A percentile compares a stretch with the other conserved stretches of the same genome.
Conservation (phyloP, 2,329 filamentous ascomycete genomes). For the Aureobasidium sp. region DNA sequence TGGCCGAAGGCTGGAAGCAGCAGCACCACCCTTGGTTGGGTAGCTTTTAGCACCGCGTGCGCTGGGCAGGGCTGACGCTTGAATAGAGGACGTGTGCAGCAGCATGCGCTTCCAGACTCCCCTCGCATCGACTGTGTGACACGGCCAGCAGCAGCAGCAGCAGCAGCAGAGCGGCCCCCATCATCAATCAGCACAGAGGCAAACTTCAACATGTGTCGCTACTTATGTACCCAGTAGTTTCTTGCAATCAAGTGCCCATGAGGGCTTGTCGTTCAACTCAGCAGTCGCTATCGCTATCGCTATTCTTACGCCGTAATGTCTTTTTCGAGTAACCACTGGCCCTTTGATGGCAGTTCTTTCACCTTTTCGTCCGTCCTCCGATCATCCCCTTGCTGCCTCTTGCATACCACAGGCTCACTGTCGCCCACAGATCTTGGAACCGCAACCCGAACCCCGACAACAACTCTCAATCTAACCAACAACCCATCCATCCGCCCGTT, state of each 20-base stretch:
- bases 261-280: not conserved
- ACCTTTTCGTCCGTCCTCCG: not conserved
- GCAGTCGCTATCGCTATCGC: not conserved
- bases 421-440: not conserved
- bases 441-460: not conserved
- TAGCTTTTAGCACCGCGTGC: too few relatives aligned
- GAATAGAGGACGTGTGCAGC: not conserved
- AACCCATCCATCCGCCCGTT: not conserved
- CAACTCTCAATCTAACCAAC: not conserved
- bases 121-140: not conserved
- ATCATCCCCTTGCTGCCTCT: not conserved
- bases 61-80: not conserved
- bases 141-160: not conserved
- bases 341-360: not conserved
- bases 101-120: not conserved
- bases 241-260: not conserved
- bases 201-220: constrained; percentile 1
- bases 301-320: constrained; percentile 1
- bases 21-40: not conserved
- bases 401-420: not conserved
- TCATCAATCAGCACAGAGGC: not conserved
- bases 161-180: not conserved
- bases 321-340: not conserved
- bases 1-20: not conserved
- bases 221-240: not conserved